Conservation (phyloP, 192 early-diverging fungal species). For the Coemansia sp. region DNA sequence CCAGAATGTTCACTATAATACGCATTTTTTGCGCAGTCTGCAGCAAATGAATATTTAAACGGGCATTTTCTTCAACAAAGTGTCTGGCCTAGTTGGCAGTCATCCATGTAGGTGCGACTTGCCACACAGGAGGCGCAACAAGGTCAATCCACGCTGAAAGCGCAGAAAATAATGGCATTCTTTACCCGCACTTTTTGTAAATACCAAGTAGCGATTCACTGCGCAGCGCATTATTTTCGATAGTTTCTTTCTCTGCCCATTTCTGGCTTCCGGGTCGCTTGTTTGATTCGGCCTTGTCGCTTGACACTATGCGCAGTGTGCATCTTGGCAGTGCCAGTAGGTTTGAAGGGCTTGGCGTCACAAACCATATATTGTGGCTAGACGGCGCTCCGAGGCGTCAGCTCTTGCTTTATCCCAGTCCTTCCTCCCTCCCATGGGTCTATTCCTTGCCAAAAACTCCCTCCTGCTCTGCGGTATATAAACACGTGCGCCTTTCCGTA, state of each 20-base stretch:
- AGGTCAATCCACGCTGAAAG: background rate
- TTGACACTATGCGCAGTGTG: background rate
- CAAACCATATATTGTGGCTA: conserved; percentile 8
- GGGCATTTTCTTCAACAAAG: background rate
- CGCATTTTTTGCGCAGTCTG: background rate
- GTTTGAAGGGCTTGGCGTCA: background rate
- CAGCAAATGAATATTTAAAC: background rate
- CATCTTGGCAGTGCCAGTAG: background rate
- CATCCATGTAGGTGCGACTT: background rate
- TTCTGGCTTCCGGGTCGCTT: conserved; percentile 4
- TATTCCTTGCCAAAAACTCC: conserved; percentile 1
- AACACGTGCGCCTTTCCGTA: background rate
- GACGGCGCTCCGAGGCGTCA: conserved; percentile 6
- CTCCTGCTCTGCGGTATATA: background rate
- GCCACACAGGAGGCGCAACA: conserved; percentile 5
- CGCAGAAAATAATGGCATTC: background rate
- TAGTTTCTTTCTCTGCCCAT: background rate
- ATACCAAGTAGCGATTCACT: background rate
- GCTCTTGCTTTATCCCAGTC: background rate
- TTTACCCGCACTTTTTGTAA: conserved; percentile 1
- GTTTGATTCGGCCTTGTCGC: conserved; percentile 6
- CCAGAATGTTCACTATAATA: background rate
- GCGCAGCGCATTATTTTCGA: background rate
- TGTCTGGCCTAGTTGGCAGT: background rate
- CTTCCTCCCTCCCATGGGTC: conserved; percentile 7